Percentiles rank a stretch among this genome's conserved stretches.
Evolutionary conservation across 164 flowering plant genomes (phyloP).

Genomic region (Aristolochia fimbriata): DNA sequence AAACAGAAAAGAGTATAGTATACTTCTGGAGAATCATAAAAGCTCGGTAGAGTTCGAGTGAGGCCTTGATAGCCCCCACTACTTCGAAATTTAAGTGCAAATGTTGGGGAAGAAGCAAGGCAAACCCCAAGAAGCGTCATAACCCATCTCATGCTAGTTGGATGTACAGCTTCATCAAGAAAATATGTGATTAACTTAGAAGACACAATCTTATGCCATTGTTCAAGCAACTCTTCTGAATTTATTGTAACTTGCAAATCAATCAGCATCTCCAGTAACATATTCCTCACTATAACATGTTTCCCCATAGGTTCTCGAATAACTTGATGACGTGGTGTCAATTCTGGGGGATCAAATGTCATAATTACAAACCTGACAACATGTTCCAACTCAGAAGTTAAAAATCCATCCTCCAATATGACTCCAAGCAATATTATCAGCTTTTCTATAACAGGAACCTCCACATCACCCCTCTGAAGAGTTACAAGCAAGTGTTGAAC

Average conservation of each 20-base stretch:
- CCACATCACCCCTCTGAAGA: constrained; percentile 98
- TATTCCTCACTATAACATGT: constrained; percentile 94
- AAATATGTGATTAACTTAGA: constrained; percentile 89
- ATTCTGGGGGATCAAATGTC: constrained; percentile 95
- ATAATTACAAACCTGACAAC: constrained; percentile 94
- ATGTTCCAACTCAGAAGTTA: constrained; percentile 81
- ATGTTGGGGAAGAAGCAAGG: constrained; percentile 86
- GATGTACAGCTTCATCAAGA: constrained; percentile 98
- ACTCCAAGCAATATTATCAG: constrained; percentile 90
- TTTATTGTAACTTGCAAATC: constrained; percentile 89
- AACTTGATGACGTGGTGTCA: constrained; percentile 43
- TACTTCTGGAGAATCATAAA: constrained; percentile 96
- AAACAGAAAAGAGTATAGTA: constrained; percentile 89
- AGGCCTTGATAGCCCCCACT: constrained; percentile 94
- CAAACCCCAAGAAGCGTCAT: constrained; percentile 98
- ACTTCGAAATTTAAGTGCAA: constrained; percentile 79
- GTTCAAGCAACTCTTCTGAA: constrained; percentile 88
- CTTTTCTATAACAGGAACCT: constrained; percentile 91
- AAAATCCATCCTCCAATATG: constrained; percentile 92
- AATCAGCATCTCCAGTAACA: constrained; percentile 95
- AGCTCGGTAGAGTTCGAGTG: constrained; percentile 76
- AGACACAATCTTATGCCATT: constrained; percentile 96
- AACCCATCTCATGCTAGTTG: constrained; percentile 98
- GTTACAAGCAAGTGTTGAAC: constrained; percentile 95
- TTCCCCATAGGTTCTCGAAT: constrained; percentile 92